Evolutionary conservation across 768 basidiomycete genomes (phyloP).

Genomic region (Termitomyces sp.): DNA sequence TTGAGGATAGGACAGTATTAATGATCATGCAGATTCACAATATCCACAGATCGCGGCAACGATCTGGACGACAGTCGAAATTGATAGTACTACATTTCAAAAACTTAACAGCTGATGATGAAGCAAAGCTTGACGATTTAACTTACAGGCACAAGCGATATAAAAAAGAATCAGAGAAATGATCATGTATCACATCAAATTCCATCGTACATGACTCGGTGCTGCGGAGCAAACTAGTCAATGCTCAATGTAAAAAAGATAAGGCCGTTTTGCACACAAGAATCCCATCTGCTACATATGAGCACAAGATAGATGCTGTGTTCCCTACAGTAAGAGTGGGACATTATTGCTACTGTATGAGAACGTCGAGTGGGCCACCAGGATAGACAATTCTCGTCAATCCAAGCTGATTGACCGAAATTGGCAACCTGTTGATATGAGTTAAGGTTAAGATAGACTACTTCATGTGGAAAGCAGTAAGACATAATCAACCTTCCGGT

Average conservation of each 20-base stretch:
- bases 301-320: conserved; percentile 21
- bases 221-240: background rate
- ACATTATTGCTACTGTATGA: conserved; percentile 15
- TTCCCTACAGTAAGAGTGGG: conserved; percentile 19
- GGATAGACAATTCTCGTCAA: conserved; percentile 22
- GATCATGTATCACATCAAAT: conserved; percentile 6
- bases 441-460: too few species aligned
- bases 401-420: conserved; percentile 24
- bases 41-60: conserved; percentile 19
- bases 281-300: conserved; percentile 30
- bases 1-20: conserved; percentile 23
- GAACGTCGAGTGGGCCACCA: conserved; percentile 29
- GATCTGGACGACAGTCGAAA: conserved; percentile 24
- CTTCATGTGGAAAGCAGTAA: too few species aligned
- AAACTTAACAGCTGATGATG: background rate
- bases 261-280: conserved; percentile 24
- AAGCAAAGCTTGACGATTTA: background rate
- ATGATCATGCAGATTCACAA: conserved; percentile 24
- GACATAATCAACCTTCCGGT: too few species aligned
- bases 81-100: conserved; percentile 20
- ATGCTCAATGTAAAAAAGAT: background rate
- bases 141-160: conserved; percentile 8
- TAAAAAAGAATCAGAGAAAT: conserved; percentile 4
- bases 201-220: conserved; percentile 9
- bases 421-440: too few species aligned